A percentile compares a stretch with the other conserved stretches of the same genome.
These are phyloP conservation scores for Leccinum sublutescens DNA, from an alignment of 768 basidiomycete genomes.

Conservation along the genomic window DNA sequence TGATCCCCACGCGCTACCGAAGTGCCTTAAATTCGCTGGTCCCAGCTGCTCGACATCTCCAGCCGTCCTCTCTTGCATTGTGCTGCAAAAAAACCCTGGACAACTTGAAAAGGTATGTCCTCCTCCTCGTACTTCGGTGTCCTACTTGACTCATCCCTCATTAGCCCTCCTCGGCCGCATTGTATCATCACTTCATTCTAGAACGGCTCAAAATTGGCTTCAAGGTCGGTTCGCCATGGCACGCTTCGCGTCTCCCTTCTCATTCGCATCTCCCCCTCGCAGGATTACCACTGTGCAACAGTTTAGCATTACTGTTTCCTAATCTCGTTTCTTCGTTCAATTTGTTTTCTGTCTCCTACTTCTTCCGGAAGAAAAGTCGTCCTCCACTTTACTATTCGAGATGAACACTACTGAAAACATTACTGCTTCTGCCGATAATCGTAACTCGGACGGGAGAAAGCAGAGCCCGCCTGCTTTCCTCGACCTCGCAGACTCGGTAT, in stretches of 20 bases:
- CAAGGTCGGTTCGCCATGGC: conserved; percentile 45
- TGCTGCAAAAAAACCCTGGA: conserved; percentile 28
- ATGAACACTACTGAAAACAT: conserved; percentile 75
- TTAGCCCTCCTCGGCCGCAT: conserved; percentile 50
- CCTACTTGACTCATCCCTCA: neutral
- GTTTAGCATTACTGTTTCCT: conserved; percentile 52
- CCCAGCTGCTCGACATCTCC: conserved; percentile 29
- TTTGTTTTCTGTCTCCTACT: conserved; percentile 53
- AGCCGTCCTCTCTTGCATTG: conserved; percentile 33
- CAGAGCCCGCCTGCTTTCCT: conserved; percentile 90
- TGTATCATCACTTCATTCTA: conserved; percentile 82
- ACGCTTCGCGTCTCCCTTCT: conserved; percentile 21
- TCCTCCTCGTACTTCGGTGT: conserved; percentile 12
- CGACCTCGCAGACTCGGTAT: conserved; percentile 89
- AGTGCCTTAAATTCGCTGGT: conserved; percentile 41
- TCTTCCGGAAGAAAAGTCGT: conserved; percentile 51
- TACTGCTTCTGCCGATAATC: conserved; percentile 73
- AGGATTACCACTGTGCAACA: conserved; percentile 66
- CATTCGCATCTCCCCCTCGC: conserved; percentile 20
- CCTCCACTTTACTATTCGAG: conserved; percentile 43
- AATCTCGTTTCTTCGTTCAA: conserved; percentile 47
- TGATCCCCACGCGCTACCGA: conserved; percentile 40
- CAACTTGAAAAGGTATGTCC: conserved; percentile 45
- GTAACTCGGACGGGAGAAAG: conserved; percentile 67
- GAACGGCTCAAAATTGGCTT: conserved; percentile 75